Percentiles rank a stretch among this genome's conserved stretches.
Evolutionary conservation across 2,329 filamentous ascomycete species (phyloP).

Genomic region (Huntiella decipiens): DNA sequence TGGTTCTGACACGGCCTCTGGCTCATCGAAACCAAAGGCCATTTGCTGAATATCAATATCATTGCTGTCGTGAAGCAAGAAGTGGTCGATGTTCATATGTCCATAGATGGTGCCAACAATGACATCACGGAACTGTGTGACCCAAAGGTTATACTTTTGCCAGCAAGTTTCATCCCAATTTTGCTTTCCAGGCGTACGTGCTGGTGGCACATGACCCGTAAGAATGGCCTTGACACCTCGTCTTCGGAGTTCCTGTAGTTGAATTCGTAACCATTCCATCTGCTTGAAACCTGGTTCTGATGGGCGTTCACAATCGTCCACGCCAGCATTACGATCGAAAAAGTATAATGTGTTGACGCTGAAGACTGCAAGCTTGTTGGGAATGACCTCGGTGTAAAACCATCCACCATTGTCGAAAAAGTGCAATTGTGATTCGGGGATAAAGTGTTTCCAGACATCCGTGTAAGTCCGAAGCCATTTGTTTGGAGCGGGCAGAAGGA

Average conservation of each 20-base stretch:
- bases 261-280: constrained; percentile 86
- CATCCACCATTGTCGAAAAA: constrained; percentile 83
- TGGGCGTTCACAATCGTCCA: constrained; percentile 67
- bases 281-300: constrained; percentile 82
- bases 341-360: constrained; percentile 95
- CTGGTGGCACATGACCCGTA: constrained; percentile 85
- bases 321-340: constrained; percentile 79
- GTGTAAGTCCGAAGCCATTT: constrained; percentile 62
- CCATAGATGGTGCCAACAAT: constrained; percentile 64
- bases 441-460: constrained; percentile 67
- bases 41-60: constrained; percentile 40
- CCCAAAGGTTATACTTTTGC: constrained; percentile 91
- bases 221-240: constrained; percentile 87
- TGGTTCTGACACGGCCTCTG: constrained; percentile 9
- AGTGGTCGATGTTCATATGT: constrained; percentile 98
- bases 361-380: constrained; percentile 67
- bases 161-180: constrained; percentile 95
- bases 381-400: constrained; percentile 87
- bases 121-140: constrained; percentile 79
- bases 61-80: constrained; percentile 72
- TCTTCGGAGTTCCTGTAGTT: constrained; percentile 64
- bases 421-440: constrained; percentile 81
- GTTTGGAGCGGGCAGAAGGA: constrained; percentile 71
- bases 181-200: constrained; percentile 64
- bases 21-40: constrained; percentile 12